Conservation (phyloP, 1,284 basidiomycete species). For the Malassezia sympodialis region DNA sequence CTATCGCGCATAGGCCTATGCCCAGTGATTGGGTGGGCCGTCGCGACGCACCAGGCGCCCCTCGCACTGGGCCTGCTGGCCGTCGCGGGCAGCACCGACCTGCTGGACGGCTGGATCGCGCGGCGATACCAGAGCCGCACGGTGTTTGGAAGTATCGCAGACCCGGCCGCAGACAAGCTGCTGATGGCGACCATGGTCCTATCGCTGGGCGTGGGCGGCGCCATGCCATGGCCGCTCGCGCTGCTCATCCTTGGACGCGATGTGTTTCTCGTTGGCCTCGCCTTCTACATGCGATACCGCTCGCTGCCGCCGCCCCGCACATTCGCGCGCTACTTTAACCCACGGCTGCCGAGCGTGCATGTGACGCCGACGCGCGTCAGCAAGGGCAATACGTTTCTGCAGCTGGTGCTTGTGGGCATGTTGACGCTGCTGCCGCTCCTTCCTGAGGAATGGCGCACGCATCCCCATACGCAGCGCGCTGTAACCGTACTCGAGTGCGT, state of each 20-base stretch:
- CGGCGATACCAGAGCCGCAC: conserved; percentile 61
- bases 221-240: conserved; percentile 76
- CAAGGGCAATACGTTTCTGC: conserved; percentile 75
- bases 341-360: conserved; percentile 83
- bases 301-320: conserved; percentile 85
- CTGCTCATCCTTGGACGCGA: conserved; percentile 81
- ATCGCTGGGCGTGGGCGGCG: conserved; percentile 67
- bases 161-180: conserved; percentile 92
- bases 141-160: conserved; percentile 84
- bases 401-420: conserved; percentile 76
- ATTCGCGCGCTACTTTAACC: conserved; percentile 81
- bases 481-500: conserved; percentile 56
- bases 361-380: conserved; percentile 64
- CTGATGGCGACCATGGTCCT: conserved; percentile 89
- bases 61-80: conserved; percentile 71
- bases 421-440: conserved; percentile 76
- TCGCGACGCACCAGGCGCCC: conserved; percentile 70
- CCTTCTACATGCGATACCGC: conserved; percentile 86
- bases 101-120: conserved; percentile 84
- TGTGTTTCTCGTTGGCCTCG: conserved; percentile 71
- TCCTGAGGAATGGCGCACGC: conserved; percentile 46
- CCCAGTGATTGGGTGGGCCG: conserved; percentile 81
- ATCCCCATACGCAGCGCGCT: conserved; percentile 12
- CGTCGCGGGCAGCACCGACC: conserved; percentile 79
- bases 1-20: conserved; percentile 73